phyloP scores from a whole-genome alignment of 129 eudicot species.

The Tagetes erecta region DNA sequence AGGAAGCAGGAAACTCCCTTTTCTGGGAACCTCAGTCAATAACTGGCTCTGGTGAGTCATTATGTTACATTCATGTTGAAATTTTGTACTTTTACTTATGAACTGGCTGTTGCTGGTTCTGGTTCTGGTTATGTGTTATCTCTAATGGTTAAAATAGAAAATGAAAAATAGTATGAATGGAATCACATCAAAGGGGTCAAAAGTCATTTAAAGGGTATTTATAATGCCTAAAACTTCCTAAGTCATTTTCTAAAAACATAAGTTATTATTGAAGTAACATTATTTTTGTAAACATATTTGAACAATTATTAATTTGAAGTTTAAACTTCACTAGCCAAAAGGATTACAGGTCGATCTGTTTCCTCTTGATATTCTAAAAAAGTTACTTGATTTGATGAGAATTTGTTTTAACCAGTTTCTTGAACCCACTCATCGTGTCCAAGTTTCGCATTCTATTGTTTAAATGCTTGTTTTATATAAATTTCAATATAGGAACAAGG shows the following conservation, averaged over 20 bases:
- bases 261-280: not conserved
- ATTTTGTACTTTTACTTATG: not conserved
- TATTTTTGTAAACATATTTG: not conserved
- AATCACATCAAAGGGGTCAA: not conserved
- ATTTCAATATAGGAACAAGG: constrained; percentile 38
- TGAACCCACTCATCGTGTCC: not conserved
- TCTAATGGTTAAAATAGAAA: not conserved
- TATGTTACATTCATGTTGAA: constrained; percentile 5
- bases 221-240: not conserved
- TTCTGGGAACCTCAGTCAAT: constrained; percentile 44
- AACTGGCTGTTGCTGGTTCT: not conserved
- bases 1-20: constrained; percentile 47
- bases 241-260: not conserved
- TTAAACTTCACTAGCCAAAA: not conserved
- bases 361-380: not conserved
- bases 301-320: not conserved
- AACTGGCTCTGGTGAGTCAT: constrained; percentile 49
- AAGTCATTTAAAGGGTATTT: not conserved
- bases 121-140: not conserved
- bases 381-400: not conserved
- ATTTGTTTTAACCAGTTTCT: not conserved
- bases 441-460: not conserved
- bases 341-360: not conserved
- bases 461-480: constrained; percentile 3
- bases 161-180: not conserved